These are phyloP conservation scores for Solanum microdontum DNA, from an alignment of 257 asterid species.

Conservation along the genomic window DNA sequence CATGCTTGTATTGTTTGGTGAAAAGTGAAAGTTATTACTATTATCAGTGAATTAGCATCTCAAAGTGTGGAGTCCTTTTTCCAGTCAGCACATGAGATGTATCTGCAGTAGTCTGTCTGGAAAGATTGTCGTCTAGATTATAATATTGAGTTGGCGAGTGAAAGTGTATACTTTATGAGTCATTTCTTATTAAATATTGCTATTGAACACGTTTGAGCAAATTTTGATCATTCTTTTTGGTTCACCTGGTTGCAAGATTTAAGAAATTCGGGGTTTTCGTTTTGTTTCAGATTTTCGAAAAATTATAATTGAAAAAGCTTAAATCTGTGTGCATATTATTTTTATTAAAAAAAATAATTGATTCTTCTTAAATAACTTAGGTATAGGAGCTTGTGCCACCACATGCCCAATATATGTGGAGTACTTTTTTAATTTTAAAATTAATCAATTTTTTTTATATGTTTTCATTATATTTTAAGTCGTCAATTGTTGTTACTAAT, in stretches of 20 bases:
- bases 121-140: conserved; percentile 7
- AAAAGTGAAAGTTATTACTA: background rate
- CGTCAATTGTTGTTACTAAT: no score
- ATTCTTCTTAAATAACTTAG: background rate
- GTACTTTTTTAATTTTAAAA: no score
- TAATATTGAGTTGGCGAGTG: conserved; percentile 4
- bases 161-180: conserved; percentile 1
- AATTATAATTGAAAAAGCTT: background rate
- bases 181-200: background rate
- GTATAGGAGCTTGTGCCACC: no score
- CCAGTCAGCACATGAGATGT: conserved; percentile 6
- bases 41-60: background rate
- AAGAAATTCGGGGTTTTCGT: background rate
- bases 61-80: background rate
- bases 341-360: no score
- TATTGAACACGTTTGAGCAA: background rate
- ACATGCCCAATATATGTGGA: no score
- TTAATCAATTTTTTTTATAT: no score
- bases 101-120: conserved; percentile 4
- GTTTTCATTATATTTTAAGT: no score
- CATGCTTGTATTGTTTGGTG: conserved; percentile 4
- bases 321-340: background rate
- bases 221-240: background rate
- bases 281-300: no score
- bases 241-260: background rate